A percentile compares a stretch with the other conserved stretches of the same genome.
Conservation (phyloP, 306 rosid species). For the Senna siamea region DNA sequence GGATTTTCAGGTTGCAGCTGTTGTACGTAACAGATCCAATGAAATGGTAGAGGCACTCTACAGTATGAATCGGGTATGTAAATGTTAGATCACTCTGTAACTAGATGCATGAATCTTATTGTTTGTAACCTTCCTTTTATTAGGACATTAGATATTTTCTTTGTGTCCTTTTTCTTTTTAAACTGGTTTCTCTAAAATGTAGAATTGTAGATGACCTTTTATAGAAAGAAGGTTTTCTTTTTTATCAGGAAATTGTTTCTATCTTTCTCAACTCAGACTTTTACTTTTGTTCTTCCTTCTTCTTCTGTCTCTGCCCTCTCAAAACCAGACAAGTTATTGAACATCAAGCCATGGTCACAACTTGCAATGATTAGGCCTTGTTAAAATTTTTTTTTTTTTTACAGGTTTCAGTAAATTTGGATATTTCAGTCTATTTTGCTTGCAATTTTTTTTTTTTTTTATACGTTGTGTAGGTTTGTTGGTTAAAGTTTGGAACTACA, state of each 20-base stretch:
- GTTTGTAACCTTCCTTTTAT: constrained; percentile 11
- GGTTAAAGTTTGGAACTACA: background rate
- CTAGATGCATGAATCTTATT: constrained; percentile 1
- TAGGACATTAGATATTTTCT: constrained; percentile 27
- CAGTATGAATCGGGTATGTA: constrained; percentile 71
- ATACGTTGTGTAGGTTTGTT: background rate
- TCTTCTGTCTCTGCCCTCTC: background rate
- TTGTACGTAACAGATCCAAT: constrained; percentile 58
- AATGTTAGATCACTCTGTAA: constrained; percentile 32
- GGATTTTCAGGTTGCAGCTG: constrained; percentile 65
- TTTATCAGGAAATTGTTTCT: background rate
- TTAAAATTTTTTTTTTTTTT: background rate
- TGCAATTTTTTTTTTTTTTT: no score
- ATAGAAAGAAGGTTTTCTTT: background rate
- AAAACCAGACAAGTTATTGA: background rate
- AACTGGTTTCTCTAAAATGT: constrained; percentile 7
- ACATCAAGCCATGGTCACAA: constrained; percentile 11
- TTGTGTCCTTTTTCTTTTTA: background rate
- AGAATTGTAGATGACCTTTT: background rate
- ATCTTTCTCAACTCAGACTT: constrained; percentile 6
- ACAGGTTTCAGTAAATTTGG: background rate
- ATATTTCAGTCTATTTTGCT: background rate
- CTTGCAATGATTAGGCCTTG: background rate
- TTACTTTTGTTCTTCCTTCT: constrained; percentile 25
- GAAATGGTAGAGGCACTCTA: constrained; percentile 90